Evolutionary conservation across 352 stramenopile genomes (phyloP).

Genomic region (Pythium myriotylum): DNA sequence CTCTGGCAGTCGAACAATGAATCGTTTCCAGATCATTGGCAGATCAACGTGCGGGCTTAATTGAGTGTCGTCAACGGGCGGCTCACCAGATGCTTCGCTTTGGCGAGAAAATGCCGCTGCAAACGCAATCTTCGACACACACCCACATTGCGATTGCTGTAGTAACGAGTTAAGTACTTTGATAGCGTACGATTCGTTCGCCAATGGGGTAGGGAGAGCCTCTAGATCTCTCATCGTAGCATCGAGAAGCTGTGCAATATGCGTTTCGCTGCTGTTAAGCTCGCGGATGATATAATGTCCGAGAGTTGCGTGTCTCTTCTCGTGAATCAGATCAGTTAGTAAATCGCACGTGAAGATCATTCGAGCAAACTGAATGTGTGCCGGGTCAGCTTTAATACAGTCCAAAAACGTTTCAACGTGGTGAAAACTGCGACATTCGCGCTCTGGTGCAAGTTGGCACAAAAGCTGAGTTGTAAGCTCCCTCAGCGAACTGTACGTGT

Average conservation of each 20-base stretch:
- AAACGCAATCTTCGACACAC: slow-evolving; percentile 62
- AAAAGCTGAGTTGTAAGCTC: slow-evolving; percentile 43
- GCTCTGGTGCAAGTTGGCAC: slow-evolving; percentile 55
- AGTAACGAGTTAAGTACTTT: slow-evolving; percentile 83
- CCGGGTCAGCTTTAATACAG: slow-evolving; percentile 28
- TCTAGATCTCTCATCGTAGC: slow-evolving; percentile 43
- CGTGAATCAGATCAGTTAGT: slow-evolving; percentile 77
- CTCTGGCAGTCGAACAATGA: slow-evolving; percentile 44
- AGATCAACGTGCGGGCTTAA: slow-evolving; percentile 59
- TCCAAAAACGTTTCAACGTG: slow-evolving; percentile 11
- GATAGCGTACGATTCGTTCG: slow-evolving; percentile 71
- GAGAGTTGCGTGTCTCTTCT: slow-evolving; percentile 57
- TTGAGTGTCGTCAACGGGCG: slow-evolving; percentile 19
- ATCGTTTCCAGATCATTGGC: slow-evolving; percentile 63
- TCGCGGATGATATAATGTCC: slow-evolving; percentile 52
- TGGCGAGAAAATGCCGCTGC: slow-evolving; percentile 19
- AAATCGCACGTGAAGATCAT: slow-evolving; percentile 85
- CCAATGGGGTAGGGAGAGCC: slow-evolving; percentile 55
- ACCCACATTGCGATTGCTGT: slow-evolving; percentile 71
- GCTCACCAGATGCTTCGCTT: slow-evolving; percentile 5
- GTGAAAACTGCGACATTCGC: slow-evolving; percentile 2
- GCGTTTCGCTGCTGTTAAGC: slow-evolving; percentile 37
- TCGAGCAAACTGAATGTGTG: slow-evolving; percentile 55
- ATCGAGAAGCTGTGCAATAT: slow-evolving; percentile 45
- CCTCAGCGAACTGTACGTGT: slow-evolving; percentile 20